Evolutionary conservation across 2,329 filamentous ascomycete genomes (phyloP), one percentile per base, ranked within the genome.

Genomic region (Colletotrichum scovillei): DNA sequence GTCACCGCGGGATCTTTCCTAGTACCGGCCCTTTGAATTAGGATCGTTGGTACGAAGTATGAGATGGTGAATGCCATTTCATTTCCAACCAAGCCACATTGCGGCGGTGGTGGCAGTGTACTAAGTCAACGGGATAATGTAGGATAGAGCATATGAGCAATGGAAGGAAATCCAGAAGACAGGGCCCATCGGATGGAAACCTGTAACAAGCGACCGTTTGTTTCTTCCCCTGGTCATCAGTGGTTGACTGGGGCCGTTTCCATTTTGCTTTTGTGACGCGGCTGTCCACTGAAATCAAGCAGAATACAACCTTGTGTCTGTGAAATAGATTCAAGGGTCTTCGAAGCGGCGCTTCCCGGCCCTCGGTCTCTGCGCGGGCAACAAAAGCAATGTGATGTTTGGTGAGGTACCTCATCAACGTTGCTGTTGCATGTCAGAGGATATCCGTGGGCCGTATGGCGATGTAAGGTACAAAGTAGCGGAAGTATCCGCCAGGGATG

Each of bases 181-280:
- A 16, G 35, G 14, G 32, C n/a, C 26, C 42, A 9, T 19, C n/a
- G 2, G 56, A 30, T 58, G 30, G 57, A 16, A 26, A 38, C 14
- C 32, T 56, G 53, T 52, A 32, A 65, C 67, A 62, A 19, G 30
- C 46, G 49, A n/a, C 35, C 58, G 9, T 46, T 67, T 69, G 63
- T 67, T 67, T 67, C 62, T 55, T 28, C 38, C 42, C 42, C 35
- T 63, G 38, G 52, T 72, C 52, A 52, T 49, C 24, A 22, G 57
- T 52, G 32, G 32, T 6, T 28, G 24, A 8, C 6, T 26, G 58
- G 22, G 35, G 26, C 58, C 24, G 24, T 11, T 49, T 62, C n/a
- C 24, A 46, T 62, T 62, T 62, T 42, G 38, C 35, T 62, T 49
- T 19, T 22, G 24, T 62, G 52, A 55, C 24, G n/a, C 52, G 52